Conservation (phyloP, 2,329 filamentous ascomycete species). For the Alternaria atra region DNA sequence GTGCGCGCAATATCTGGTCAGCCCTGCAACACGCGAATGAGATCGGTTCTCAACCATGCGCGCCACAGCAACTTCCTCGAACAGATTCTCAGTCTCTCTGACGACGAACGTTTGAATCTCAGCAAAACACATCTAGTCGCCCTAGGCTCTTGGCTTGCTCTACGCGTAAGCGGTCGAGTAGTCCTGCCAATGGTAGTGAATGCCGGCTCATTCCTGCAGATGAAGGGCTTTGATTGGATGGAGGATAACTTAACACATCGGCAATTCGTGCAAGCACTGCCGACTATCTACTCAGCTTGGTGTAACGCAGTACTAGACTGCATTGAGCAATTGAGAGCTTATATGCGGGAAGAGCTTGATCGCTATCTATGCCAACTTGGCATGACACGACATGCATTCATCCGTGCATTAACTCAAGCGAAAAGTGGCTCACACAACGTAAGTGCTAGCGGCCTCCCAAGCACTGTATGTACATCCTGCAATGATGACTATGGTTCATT, state of each 20-base stretch:
- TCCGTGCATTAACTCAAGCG: neutral
- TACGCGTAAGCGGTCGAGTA: conserved; percentile 13
- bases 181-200: conserved; percentile 21
- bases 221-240: conserved; percentile 27
- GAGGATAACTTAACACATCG: conserved; percentile 17
- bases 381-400: neutral
- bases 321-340: conserved; percentile 7
- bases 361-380: neutral
- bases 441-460: neutral
- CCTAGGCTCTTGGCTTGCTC: conserved; percentile 15
- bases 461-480: neutral
- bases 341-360: neutral
- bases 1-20: conserved; percentile 17
- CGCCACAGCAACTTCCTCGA: neutral
- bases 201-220: conserved; percentile 23
- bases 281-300: conserved; percentile 24
- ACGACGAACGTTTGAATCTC: neutral
- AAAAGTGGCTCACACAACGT: neutral
- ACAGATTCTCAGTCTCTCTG: neutral
- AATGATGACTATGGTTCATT: conserved; percentile 4
- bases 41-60: conserved; percentile 17
- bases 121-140: conserved; percentile 1
- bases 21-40: conserved; percentile 20
- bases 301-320: conserved; percentile 16
- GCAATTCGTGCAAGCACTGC: conserved; percentile 17